Evolutionary conservation across 768 basidiomycete species (phyloP), one percentile per base, ranked within the genome.

Genomic region (Kwoniella europaea): DNA sequence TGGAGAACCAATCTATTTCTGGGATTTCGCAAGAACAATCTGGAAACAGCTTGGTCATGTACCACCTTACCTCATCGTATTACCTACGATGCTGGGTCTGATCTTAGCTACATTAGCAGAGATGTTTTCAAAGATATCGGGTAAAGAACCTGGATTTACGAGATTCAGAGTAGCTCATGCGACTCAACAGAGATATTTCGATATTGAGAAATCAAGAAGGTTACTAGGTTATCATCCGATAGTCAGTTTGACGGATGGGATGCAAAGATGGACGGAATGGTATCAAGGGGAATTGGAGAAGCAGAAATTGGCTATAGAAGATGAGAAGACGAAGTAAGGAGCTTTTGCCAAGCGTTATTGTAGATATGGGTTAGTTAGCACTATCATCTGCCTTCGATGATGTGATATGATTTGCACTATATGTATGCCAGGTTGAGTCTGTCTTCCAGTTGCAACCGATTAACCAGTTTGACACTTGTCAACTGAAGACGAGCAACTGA

Each of bases 1-100:
- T 79, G 94, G 94, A 72, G 95, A 98, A 81, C 96, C 95, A 2
- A 87, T 90, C 67, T 92, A 93, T 84, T 98, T 98, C 86, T 99
- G 96, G 96, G 94, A 97, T 85, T 90, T 96, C 79, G 87, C 90
- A 41, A 88, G 93, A 6, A 84, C 88, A 2, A 84, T 97, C n/a
- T 98, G 93, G 93, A 69, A 76, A 79, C 74, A 81, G 44, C 63
- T 85, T 61, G 85, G 87, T 61, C 89, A 90, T 79, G 86, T 89
- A 16, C 88, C 88, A 6, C 86, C 76, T 42, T 81, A 86, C 73
- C 87, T 76, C 69, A 80, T 88, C 76, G 81, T 87, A 62, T 85
- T 97, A 68, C 88, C 91, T 1, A 88, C 86, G 71, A 22, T 85
- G 2, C 77, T 95, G 69, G 94, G 92, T 15, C 83, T 94, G 76